phyloP scores from a whole-genome alignment of 768 basidiomycete species.

The Neoboletus magnificus region DNA sequence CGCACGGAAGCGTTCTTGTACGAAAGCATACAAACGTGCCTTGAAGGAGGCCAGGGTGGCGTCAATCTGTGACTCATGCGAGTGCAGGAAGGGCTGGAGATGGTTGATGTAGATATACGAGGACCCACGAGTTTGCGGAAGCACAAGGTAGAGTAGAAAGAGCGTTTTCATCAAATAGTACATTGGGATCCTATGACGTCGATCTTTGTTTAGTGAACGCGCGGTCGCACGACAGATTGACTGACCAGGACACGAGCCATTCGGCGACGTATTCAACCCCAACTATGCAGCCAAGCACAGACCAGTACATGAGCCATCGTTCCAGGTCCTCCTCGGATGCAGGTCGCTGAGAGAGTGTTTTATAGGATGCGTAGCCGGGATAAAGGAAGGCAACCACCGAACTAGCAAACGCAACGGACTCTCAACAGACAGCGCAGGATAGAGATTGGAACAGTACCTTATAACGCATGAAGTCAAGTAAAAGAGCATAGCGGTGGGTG shows the following conservation, averaged over 20 bases:
- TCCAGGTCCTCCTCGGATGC: slow-evolving; percentile 83
- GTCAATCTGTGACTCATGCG: slow-evolving; percentile 86
- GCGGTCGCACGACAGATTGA: slow-evolving; percentile 9
- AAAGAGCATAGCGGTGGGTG: slow-evolving; percentile 35
- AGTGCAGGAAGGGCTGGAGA: slow-evolving; percentile 78
- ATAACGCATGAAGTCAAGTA: slow-evolving; percentile 40
- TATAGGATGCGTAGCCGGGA: slow-evolving; percentile 96
- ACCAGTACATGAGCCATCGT: slow-evolving; percentile 98
- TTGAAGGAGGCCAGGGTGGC: slow-evolving; percentile 66
- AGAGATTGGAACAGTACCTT: slow-evolving; percentile 28
- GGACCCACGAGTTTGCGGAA: slow-evolving; percentile 87
- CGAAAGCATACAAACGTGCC: slow-evolving; percentile 52
- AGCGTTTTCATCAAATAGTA: slow-evolving; percentile 80
- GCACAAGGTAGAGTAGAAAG: slow-evolving; percentile 85
- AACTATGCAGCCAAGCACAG: slow-evolving; percentile 79
- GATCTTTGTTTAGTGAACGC: slow-evolving; percentile 9
- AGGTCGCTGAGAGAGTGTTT: slow-evolving; percentile 83
- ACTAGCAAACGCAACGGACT: slow-evolving; percentile 33
- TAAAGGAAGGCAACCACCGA: slow-evolving; percentile 81
- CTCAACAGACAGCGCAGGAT: slow-evolving; percentile 28
- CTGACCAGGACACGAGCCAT: slow-evolving; percentile 85
- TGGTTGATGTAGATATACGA: slow-evolving; percentile 79
- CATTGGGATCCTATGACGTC: slow-evolving; percentile 71
- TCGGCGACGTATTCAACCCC: slow-evolving; percentile 81
- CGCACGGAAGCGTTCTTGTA: slow-evolving; percentile 60